Percentiles rank a stretch among this genome's conserved stretches.
Evolutionary conservation across 192 early-diverging fungal species (phyloP).

Genomic region (Podila horticola): DNA sequence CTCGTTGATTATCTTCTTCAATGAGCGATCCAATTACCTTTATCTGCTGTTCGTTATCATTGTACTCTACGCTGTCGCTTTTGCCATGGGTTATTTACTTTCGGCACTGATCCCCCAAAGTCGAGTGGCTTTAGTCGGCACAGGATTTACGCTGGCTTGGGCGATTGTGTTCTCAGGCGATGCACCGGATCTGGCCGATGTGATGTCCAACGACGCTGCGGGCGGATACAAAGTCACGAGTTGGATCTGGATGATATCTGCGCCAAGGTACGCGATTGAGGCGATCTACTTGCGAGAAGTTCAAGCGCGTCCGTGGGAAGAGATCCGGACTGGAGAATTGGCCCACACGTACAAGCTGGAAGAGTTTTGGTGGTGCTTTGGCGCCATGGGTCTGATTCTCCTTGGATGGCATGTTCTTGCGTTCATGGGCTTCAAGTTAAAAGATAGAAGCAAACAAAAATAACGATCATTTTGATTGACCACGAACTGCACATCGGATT

Average conservation of each 20-base stretch:
- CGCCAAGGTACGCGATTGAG: constrained; percentile 73
- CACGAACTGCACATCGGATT: too few species aligned
- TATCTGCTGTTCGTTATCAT: constrained; percentile 58
- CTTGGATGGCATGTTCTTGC: constrained; percentile 64
- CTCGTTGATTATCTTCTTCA: constrained; percentile 68
- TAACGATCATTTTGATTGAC: too few species aligned
- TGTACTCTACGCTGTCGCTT: constrained; percentile 62
- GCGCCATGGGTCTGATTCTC: constrained; percentile 51
- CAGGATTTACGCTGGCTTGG: constrained; percentile 73
- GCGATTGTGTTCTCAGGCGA: constrained; percentile 65
- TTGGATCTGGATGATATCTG: constrained; percentile 70
- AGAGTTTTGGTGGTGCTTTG: constrained; percentile 55
- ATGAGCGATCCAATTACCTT: constrained; percentile 45
- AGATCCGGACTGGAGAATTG: constrained; percentile 29
- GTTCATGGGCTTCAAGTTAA: constrained; percentile 63
- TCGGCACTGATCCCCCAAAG: constrained; percentile 56
- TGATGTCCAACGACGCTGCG: constrained; percentile 25
- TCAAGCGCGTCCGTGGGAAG: constrained; percentile 48
- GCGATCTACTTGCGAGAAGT: constrained; percentile 67
- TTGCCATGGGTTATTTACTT: constrained; percentile 68
- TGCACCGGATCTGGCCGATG: constrained; percentile 59
- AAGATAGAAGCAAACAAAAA: constrained; percentile 62
- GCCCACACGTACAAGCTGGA: constrained; percentile 52
- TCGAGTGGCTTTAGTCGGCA: constrained; percentile 60
- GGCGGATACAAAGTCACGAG: constrained; percentile 34